Evolutionary conservation across 352 stramenopile species (phyloP).

Genomic region (Phytopythium sindhum): DNA sequence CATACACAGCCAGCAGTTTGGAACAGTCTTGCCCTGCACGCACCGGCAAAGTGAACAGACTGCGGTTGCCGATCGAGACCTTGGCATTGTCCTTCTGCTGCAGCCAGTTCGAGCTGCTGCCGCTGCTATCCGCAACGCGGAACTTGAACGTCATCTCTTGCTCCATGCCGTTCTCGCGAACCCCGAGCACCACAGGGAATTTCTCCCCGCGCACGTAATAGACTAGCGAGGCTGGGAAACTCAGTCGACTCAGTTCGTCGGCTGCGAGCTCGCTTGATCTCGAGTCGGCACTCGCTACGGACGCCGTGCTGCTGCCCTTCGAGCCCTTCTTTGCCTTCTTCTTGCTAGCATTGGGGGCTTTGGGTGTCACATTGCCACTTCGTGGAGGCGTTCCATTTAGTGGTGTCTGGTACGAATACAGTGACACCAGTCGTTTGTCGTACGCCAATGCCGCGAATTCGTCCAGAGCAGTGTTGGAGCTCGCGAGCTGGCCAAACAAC

Average conservation of each 20-base stretch:
- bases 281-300: neutral
- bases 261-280: constrained; percentile 15
- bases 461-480: constrained; percentile 21
- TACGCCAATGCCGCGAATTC: constrained; percentile 62
- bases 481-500: constrained; percentile 54
- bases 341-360: neutral
- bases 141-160: constrained; percentile 43
- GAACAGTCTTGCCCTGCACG: constrained; percentile 20
- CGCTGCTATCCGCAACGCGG: constrained; percentile 41
- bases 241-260: constrained; percentile 39
- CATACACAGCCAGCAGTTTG: constrained; percentile 61
- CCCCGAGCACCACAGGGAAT: constrained; percentile 72
- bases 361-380: neutral
- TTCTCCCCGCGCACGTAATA: constrained; percentile 75
- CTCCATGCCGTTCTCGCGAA: constrained; percentile 20
- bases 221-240: constrained; percentile 65
- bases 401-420: constrained; percentile 42
- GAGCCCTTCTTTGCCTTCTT: constrained; percentile 8
- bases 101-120: constrained; percentile 43
- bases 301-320: neutral
- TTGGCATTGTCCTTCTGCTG: constrained; percentile 61
- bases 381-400: constrained; percentile 6
- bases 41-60: constrained; percentile 62
- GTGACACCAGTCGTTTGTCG: constrained; percentile 47
- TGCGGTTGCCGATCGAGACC: constrained; percentile 56